Evolutionary conservation across 495 filamentous ascomycete species (phyloP).

Genomic region (Chaetomidium leptoderma): DNA sequence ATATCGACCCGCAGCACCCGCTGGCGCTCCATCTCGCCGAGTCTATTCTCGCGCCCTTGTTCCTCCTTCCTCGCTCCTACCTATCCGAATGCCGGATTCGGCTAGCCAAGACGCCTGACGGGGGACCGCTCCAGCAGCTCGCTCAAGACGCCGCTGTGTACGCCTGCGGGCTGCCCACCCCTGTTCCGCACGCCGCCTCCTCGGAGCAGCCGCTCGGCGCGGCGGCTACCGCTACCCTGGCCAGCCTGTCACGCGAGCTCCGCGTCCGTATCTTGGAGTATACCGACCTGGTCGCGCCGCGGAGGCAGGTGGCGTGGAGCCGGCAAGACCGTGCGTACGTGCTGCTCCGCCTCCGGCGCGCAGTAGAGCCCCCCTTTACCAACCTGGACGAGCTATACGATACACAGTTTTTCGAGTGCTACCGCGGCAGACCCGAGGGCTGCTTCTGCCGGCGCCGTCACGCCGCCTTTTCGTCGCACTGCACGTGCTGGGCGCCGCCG

Average conservation of each 20-base stretch:
- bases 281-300: constrained; percentile 16
- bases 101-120: constrained; percentile 3
- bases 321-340: constrained; percentile 9
- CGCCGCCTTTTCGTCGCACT: constrained; percentile 2
- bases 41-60: constrained; percentile 3
- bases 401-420: constrained; percentile 4
- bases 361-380: not conserved
- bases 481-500: constrained; percentile 5
- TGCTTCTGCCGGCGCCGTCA: constrained; percentile 8
- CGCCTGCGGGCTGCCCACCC: constrained; percentile 5
- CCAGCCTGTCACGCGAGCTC: constrained; percentile 15
- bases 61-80: constrained; percentile 5
- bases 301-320: constrained; percentile 14
- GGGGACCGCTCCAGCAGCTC: constrained; percentile 8
- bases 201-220: not conserved
- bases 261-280: constrained; percentile 16
- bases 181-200: constrained; percentile 8
- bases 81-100: constrained; percentile 6
- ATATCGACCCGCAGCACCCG: constrained; percentile 8
- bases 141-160: constrained; percentile 3
- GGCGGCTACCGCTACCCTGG: not conserved
- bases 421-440: constrained; percentile 1
- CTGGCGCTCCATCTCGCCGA: constrained; percentile 2
- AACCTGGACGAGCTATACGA: not conserved
- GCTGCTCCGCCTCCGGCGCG: constrained; percentile 1